phyloP scores from a whole-genome alignment of 139 green algal species.

The Chlamydomonas incerta region DNA sequence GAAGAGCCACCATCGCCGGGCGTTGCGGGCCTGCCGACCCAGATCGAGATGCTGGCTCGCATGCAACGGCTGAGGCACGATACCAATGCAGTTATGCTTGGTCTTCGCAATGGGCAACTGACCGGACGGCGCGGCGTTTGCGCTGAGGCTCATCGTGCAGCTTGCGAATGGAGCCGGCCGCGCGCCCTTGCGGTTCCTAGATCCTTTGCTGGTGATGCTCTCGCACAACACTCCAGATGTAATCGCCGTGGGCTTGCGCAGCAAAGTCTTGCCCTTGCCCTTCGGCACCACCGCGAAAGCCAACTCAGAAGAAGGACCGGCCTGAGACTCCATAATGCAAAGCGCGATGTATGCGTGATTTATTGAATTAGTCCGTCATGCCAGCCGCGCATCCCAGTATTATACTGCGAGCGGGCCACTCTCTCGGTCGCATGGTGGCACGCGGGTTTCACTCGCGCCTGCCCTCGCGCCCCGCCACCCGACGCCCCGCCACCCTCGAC shows the following conservation, averaged over 20 bases:
- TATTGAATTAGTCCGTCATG: too few relatives aligned
- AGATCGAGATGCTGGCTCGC: background rate
- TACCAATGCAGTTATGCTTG: background rate
- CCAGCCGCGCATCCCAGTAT: too few relatives aligned
- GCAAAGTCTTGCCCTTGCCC: background rate
- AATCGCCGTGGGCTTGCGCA: constrained; percentile 6
- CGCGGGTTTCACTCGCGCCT: too few relatives aligned
- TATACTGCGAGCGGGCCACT: too few relatives aligned
- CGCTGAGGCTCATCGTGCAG: background rate
- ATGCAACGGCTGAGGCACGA: too few relatives aligned
- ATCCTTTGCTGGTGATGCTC: background rate
- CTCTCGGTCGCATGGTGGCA: too few relatives aligned
- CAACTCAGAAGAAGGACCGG: background rate
- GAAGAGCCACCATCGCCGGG: background rate
- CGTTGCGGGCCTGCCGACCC: background rate
- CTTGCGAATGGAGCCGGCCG: constrained; percentile 8
- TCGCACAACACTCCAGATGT: background rate
- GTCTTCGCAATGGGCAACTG: background rate
- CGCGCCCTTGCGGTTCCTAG: background rate
- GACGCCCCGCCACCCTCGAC: too few relatives aligned
- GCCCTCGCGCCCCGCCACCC: too few relatives aligned
- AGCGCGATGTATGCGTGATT: too few relatives aligned
- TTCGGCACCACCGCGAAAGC: background rate
- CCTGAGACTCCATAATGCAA: too few relatives aligned
- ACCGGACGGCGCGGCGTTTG: background rate